Percentiles rank a stretch among this genome's conserved stretches.
These are phyloP conservation scores for Sicyos edulis DNA, from an alignment of 306 rosid genomes.

Conservation along the genomic window DNA sequence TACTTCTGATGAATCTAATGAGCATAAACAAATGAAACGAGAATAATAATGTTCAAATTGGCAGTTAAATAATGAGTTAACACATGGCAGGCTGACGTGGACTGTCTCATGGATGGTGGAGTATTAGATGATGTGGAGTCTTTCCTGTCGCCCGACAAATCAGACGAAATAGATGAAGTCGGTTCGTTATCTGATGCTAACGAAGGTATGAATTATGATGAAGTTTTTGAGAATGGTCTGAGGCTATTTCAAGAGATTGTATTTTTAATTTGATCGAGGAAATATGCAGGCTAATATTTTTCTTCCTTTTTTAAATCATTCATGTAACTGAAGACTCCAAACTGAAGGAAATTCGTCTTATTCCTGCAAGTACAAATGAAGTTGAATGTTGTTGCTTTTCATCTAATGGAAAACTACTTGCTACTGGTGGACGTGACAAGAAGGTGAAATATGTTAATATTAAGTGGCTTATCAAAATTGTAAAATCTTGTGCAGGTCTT, in stretches of 20 bases:
- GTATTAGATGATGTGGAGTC: constrained; percentile 48
- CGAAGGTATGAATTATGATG: constrained; percentile 39
- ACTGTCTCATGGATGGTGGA: constrained; percentile 47
- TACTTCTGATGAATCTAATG: neutral
- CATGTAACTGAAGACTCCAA: constrained; percentile 35
- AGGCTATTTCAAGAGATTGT: neutral
- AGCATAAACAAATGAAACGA: constrained; percentile 4
- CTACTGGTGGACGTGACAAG: constrained; percentile 75
- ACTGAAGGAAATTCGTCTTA: constrained; percentile 39
- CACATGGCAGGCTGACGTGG: constrained; percentile 14
- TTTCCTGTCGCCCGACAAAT: constrained; percentile 41
- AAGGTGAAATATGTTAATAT: constrained; percentile 42
- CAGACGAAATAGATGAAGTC: constrained; percentile 38
- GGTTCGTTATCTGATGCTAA: constrained; percentile 31
- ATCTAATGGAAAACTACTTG: constrained; percentile 76
- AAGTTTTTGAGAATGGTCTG: neutral
- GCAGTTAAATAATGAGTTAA: neutral
- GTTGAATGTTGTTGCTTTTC: constrained; percentile 83
- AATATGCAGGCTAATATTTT: constrained; percentile 10
- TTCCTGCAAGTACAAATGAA: constrained; percentile 49
- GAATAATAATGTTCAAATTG: constrained; percentile 2
- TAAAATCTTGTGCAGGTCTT: neutral
- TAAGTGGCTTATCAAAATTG: constrained; percentile 3
- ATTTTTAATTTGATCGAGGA: constrained; percentile 15
- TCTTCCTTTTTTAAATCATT: constrained; percentile 18